Percentiles rank a stretch among this genome's conserved stretches.
These are phyloP conservation scores for Fusarium camptoceras DNA, from an alignment of 2,329 filamentous ascomycete species.

Conservation along the genomic window DNA sequence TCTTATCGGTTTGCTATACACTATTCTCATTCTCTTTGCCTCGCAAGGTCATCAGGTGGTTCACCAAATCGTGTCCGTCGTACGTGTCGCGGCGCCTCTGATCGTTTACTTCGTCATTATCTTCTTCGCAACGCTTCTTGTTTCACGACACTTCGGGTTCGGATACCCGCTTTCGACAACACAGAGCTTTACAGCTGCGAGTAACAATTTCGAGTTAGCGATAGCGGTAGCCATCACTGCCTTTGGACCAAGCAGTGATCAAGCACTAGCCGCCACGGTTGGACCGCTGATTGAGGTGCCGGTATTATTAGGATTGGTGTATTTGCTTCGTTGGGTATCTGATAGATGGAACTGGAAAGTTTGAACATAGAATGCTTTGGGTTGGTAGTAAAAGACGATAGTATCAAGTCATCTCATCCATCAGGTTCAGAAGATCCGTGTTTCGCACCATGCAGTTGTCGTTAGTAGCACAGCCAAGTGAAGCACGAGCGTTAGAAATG, in stretches of 20 bases:
- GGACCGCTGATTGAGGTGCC: conserved; percentile 90
- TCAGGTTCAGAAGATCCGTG: conserved; percentile 50
- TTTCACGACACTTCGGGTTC: conserved; percentile 75
- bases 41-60: conserved; percentile 82
- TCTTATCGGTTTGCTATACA: conserved; percentile 85
- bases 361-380: background rate
- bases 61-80: conserved; percentile 83
- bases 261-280: conserved; percentile 85
- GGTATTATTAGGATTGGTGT: conserved; percentile 81
- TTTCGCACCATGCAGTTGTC: conserved; percentile 52
- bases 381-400: background rate
- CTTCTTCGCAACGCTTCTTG: conserved; percentile 75
- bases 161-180: conserved; percentile 77
- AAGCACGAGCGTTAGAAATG: conserved; percentile 41
- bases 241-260: conserved; percentile 80
- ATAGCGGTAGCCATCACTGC: conserved; percentile 89
- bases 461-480: conserved; percentile 47
- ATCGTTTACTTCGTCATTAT: conserved; percentile 83
- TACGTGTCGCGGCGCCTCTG: conserved; percentile 83
- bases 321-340: conserved; percentile 72
- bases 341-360: conserved; percentile 56
- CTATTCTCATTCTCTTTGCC: conserved; percentile 86
- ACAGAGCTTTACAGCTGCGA: conserved; percentile 89
- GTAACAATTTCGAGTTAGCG: conserved; percentile 93
- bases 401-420: conserved; percentile 47